A percentile compares a stretch with the other conserved stretches of the same genome.
phyloP scores from a whole-genome alignment of 345 rosid species.

The Euphorbia lathyris region DNA sequence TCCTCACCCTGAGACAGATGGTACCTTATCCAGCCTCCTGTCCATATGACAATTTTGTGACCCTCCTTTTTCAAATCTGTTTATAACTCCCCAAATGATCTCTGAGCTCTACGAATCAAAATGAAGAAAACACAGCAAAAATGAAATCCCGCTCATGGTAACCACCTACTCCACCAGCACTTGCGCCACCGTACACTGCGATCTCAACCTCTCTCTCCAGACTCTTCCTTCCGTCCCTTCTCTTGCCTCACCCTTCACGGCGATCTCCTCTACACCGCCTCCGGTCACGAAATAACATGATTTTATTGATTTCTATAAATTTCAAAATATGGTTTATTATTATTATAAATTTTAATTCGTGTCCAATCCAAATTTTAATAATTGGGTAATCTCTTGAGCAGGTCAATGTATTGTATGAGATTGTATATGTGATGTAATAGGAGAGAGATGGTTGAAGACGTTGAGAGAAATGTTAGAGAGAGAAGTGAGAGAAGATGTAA shows the following conservation, averaged over 20 bases:
- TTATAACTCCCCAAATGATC: neutral
- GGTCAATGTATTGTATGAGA: too few relatives aligned
- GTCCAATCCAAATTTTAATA: too few relatives aligned
- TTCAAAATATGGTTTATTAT: too few relatives aligned
- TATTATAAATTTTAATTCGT: too few relatives aligned
- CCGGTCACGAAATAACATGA: conserved; percentile 59
- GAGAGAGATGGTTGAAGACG: too few relatives aligned
- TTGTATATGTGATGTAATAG: too few relatives aligned
- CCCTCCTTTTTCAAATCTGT: neutral
- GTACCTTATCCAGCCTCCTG: neutral
- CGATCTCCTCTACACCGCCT: conserved; percentile 55
- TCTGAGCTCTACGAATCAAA: neutral
- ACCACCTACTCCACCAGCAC: conserved; percentile 27
- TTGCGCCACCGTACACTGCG: conserved; percentile 11
- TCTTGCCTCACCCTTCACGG: conserved; percentile 57
- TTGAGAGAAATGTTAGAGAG: too few relatives aligned
- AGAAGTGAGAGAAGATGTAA: too few relatives aligned
- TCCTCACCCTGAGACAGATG: neutral
- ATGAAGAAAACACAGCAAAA: neutral
- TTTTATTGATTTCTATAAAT: too few relatives aligned
- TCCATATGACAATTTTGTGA: neutral
- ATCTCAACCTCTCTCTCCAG: conserved; percentile 60
- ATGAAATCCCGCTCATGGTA: conserved; percentile 35
- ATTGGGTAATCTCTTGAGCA: too few relatives aligned
- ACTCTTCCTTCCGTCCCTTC: conserved; percentile 77